Base-by-base conservation (phyloP, 768 basidiomycete genomes). In the Amanita brunnescens region DNA sequence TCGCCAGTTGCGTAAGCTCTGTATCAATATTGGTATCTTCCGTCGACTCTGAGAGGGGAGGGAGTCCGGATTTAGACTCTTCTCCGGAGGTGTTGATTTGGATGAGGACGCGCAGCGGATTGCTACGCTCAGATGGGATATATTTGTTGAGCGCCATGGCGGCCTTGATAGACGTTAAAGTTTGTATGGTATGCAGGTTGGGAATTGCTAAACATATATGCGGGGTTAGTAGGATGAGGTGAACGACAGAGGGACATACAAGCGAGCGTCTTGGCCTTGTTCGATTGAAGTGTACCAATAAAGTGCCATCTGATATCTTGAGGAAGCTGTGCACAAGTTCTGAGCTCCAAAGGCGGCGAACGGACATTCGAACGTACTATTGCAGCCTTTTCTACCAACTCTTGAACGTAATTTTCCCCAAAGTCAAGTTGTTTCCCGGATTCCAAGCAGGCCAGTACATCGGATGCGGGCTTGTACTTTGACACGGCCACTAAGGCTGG, bases 31-130 rank as follows among this genome's bases (percentile, higher is more conserved):
- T 29, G 6, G 67, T 52, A 24, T 42, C 39, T 1, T 16, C 14
- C 24, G 14, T 44, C 18, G 32, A 18, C 24, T 34, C 43, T 29
- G 41, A 51, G 10, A 91, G 72, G 2, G 87, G 81, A 14, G 78
- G 59, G 1, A 97, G 68, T 1, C 96, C 96, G 0, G 93, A 92
- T 67, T 99, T 99, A 13, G 77, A 74, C 48, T 80, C 83, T 63
- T 98, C 96, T n/a, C 81, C 82, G 0, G 94, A 97, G 6, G 95
- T 98, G 67, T 99, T 99, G 62, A 98, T 76, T 65, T 98, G 96
- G 32, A 99, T 68, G 53, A 94, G 79, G 50, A 98, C 77, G 62
- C 89, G 81, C 6, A 99, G 78, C 6, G 82, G 85, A 0, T 65
- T 51, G 2, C 68, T 56, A 16, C 87, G 78, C n/a, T 78, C 72